A percentile compares a stretch with the other conserved stretches of the same genome.
Evolutionary conservation across 2,329 filamentous ascomycete species (phyloP).

Genomic region (Fusarium marasasianum): DNA sequence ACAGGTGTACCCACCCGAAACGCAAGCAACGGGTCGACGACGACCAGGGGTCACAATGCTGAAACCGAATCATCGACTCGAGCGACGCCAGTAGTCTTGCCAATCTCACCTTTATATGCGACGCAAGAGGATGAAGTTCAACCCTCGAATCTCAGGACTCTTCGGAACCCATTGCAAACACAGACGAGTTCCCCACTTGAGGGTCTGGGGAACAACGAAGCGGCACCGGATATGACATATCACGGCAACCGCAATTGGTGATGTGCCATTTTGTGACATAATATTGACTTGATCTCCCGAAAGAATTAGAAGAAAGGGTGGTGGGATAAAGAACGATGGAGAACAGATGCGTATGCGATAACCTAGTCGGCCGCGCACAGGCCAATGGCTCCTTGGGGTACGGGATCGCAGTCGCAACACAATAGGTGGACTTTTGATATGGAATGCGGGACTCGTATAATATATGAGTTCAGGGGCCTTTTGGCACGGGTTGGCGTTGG

Average conservation of each 20-base stretch:
- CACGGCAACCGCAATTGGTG: constrained; percentile 31
- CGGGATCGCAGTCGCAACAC: neutral
- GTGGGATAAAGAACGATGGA: neutral
- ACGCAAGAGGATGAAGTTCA: constrained; percentile 2
- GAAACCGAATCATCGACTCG: constrained; percentile 3
- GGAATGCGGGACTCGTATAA: constrained; percentile 13
- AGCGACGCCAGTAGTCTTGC: constrained; percentile 19
- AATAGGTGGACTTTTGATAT: neutral
- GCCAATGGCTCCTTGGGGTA: constrained; percentile 3
- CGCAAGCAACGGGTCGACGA: neutral
- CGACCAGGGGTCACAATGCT: neutral
- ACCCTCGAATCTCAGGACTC: neutral
- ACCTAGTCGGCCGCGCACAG: neutral
- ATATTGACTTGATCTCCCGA: neutral
- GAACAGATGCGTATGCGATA: neutral
- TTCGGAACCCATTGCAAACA: constrained; percentile 25
- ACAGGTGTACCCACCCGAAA: neutral
- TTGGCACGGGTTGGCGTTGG: constrained; percentile 32
- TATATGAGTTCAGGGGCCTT: constrained; percentile 10
- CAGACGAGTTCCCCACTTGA: neutral
- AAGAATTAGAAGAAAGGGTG: neutral
- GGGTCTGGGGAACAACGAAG: constrained; percentile 7
- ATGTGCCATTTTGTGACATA: neutral
- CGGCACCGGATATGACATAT: constrained; percentile 1
- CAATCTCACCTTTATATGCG: constrained; percentile 24